Conservation (phyloP, 2,329 filamentous ascomycete genomes). For the Exophiala dermatitidis region DNA sequence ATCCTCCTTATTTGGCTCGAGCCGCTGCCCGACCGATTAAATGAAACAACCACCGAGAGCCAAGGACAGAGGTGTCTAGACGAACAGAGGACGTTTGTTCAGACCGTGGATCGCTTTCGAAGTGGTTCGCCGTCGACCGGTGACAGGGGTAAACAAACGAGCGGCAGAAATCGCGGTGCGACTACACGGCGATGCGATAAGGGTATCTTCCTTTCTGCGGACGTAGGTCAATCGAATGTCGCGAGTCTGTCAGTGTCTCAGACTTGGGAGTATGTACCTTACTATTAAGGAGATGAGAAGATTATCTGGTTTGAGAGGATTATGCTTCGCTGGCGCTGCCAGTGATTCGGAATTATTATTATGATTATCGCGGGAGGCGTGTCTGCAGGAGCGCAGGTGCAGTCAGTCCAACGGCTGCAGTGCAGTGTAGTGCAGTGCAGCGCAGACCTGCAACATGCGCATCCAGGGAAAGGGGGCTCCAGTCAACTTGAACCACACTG, state of each 20-base stretch:
- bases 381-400: background rate
- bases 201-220: too few species aligned
- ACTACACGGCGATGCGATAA: too few species aligned
- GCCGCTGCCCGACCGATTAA: background rate
- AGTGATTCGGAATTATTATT: background rate
- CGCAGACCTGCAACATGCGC: background rate
- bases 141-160: too few species aligned
- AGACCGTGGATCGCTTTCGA: too few species aligned
- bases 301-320: background rate
- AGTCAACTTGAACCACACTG: background rate
- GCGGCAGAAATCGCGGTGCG: too few species aligned
- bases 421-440: too few species aligned
- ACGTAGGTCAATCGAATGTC: too few species aligned
- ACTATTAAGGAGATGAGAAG: background rate
- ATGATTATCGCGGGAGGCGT: background rate
- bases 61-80: too few species aligned
- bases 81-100: too few species aligned
- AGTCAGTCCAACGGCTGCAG: background rate
- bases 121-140: too few species aligned
- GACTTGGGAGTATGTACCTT: background rate
- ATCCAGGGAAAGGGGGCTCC: background rate
- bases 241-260: too few species aligned
- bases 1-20: constrained; percentile 47
- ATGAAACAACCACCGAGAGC: background rate
- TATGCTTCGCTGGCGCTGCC: background rate